Evolutionary conservation across 192 early-diverging fungal species (phyloP).

Genomic region (Coemansia sp.): DNA sequence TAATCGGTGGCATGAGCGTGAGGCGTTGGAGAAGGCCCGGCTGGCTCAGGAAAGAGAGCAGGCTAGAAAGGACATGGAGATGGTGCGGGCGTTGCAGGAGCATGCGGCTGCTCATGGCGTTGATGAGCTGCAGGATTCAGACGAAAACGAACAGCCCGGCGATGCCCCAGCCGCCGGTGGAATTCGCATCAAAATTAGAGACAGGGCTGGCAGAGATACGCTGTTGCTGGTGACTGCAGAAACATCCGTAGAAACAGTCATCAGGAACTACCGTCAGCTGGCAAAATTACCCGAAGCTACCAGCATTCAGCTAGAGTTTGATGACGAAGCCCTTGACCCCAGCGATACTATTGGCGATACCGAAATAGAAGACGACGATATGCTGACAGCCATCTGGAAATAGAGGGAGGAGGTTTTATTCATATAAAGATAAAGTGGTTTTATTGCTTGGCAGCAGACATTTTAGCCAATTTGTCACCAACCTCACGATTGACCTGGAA

Average conservation of each 20-base stretch:
- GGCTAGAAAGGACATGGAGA: conserved; percentile 26
- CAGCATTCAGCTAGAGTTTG: conserved; percentile 52
- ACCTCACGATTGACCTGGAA: conserved; percentile 76
- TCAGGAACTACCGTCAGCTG: conserved; percentile 50
- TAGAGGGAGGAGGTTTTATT: conserved; percentile 8
- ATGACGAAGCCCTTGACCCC: conserved; percentile 56
- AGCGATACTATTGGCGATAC: conserved; percentile 46
- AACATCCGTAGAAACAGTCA: conserved; percentile 45
- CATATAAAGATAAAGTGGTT: neutral
- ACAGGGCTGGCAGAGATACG: conserved; percentile 27
- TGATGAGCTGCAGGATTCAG: conserved; percentile 2
- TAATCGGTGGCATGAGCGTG: conserved; percentile 26
- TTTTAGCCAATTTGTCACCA: conserved; percentile 70
- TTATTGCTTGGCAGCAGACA: conserved; percentile 42
- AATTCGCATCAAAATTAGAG: conserved; percentile 41
- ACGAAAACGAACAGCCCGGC: no score
- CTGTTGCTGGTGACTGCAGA: conserved; percentile 37
- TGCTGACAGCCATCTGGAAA: conserved; percentile 6
- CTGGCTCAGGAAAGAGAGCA: conserved; percentile 31
- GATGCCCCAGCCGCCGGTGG: conserved; percentile 10
- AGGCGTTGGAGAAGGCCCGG: conserved; percentile 20
- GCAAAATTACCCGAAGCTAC: conserved; percentile 21
- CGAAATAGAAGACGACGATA: conserved; percentile 56
- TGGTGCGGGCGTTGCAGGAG: conserved; percentile 13
- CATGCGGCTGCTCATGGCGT: conserved; percentile 2